Percentiles rank a stretch among this genome's conserved stretches.
Conservation (phyloP, 2,329 filamentous ascomycete species). For the Parastagonospora avenae region DNA sequence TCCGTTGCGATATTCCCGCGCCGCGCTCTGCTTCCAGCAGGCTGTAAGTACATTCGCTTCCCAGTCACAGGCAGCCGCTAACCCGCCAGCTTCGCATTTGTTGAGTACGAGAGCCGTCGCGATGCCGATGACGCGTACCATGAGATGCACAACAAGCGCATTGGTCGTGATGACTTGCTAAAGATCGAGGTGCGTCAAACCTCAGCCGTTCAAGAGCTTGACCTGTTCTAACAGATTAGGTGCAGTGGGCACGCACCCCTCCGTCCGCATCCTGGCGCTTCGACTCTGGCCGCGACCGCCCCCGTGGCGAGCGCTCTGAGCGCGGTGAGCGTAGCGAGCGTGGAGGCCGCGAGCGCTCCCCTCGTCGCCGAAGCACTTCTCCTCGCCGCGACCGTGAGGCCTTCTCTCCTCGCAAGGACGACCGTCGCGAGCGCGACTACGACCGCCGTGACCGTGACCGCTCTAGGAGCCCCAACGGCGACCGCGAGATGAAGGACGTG, state of each 20-base stretch:
- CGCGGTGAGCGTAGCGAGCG: slow-evolving; percentile 72
- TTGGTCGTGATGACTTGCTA: slow-evolving; percentile 90
- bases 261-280: slow-evolving; percentile 99
- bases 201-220: not conserved
- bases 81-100: slow-evolving; percentile 86
- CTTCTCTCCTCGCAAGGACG: slow-evolving; percentile 84
- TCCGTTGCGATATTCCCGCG: slow-evolving; percentile 97
- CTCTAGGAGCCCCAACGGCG: slow-evolving; percentile 65
- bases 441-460: slow-evolving; percentile 75
- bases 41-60: slow-evolving; percentile 73
- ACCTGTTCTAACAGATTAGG: slow-evolving; percentile 20
- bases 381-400: slow-evolving; percentile 63
- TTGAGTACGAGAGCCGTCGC: slow-evolving; percentile 97
- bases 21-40: slow-evolving; percentile 91
- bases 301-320: slow-evolving; percentile 59
- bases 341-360: slow-evolving; percentile 65
- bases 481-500: slow-evolving; percentile 55
- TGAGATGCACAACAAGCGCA: slow-evolving; percentile 99
- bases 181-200: slow-evolving; percentile 85
- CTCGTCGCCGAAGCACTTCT: slow-evolving; percentile 54
- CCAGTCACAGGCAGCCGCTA: slow-evolving; percentile 12
- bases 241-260: slow-evolving; percentile 96
- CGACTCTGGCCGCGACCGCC: slow-evolving; percentile 69
- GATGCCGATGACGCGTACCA: slow-evolving; percentile 99
- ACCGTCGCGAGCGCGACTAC: slow-evolving; percentile 66